These are phyloP conservation scores for Rhizophagus clarus DNA, from an alignment of 192 early-diverging fungal genomes.

Conservation along the genomic window DNA sequence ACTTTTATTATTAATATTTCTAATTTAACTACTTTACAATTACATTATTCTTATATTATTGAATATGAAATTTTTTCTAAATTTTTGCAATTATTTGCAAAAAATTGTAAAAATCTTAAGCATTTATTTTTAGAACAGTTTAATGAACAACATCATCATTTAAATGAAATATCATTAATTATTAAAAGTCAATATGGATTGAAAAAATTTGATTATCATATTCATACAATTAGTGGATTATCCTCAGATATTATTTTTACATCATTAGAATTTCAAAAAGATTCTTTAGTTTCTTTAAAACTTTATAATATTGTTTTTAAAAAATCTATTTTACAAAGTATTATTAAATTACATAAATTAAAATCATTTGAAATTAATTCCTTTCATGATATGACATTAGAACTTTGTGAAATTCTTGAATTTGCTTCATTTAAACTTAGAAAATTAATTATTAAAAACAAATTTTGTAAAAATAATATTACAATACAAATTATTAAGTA, in stretches of 20 bases:
- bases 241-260: neutral
- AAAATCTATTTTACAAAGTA: neutral
- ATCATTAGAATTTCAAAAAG: neutral
- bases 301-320: neutral
- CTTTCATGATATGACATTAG: neutral
- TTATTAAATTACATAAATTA: neutral
- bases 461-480: neutral
- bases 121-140: neutral
- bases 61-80: neutral
- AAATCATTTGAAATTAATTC: neutral
- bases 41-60: neutral
- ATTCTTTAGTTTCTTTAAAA: neutral
- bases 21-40: neutral
- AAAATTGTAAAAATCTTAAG: neutral
- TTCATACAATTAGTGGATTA: neutral
- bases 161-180: neutral
- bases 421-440: neutral
- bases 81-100: neutral
- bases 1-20: neutral
- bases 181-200: neutral
- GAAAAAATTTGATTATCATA: neutral
- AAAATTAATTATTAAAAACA: neutral
- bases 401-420: neutral
- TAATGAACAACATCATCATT: neutral
- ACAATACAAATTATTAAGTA: neutral